phyloP scores from a whole-genome alignment of 805 yeast species.

The Suhomyces emberorum region DNA sequence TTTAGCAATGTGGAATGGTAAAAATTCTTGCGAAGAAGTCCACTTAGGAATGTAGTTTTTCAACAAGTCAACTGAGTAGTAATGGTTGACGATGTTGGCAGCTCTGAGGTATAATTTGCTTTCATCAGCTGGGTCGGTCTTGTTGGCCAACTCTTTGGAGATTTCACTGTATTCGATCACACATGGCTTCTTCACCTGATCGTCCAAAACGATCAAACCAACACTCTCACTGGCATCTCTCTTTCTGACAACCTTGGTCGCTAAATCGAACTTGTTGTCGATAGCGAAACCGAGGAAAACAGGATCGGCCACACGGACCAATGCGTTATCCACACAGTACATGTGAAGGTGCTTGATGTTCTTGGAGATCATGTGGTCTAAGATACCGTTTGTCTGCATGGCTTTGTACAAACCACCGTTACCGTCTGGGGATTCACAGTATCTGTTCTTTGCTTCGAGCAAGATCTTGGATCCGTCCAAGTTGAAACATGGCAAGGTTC shows the following conservation, averaged over 20 bases:
- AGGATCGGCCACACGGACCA: conserved; percentile 94
- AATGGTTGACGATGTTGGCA: conserved; percentile 96
- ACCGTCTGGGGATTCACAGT: conserved; percentile 93
- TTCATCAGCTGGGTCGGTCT: conserved; percentile 52
- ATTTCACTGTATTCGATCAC: conserved; percentile 96
- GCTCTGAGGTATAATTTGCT: conserved; percentile 72
- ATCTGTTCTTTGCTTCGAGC: conserved; percentile 48
- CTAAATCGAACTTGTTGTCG: conserved; percentile 61
- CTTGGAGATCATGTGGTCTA: conserved; percentile 62
- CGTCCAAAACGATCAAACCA: conserved; percentile 80
- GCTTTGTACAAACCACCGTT: conserved; percentile 96
- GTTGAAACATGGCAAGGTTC: conserved; percentile 87
- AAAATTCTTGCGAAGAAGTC: conserved; percentile 58
- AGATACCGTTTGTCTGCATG: conserved; percentile 55
- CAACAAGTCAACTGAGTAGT: conserved; percentile 80
- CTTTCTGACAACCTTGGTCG: conserved; percentile 94
- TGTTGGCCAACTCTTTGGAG: conserved; percentile 65
- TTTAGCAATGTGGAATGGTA: conserved; percentile 94
- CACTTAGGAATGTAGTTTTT: conserved; percentile 58
- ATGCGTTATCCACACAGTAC: conserved; percentile 94
- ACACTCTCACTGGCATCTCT: conserved; percentile 84
- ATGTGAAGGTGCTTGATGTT: conserved; percentile 89
- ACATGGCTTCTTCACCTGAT: conserved; percentile 59
- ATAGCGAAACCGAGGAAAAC: conserved; percentile 82
- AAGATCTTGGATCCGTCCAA: conserved; percentile 67